Evolutionary conservation across 345 rosid species (phyloP), one percentile per base, ranked within the genome.

Genomic region (Lumnitzera littorea): DNA sequence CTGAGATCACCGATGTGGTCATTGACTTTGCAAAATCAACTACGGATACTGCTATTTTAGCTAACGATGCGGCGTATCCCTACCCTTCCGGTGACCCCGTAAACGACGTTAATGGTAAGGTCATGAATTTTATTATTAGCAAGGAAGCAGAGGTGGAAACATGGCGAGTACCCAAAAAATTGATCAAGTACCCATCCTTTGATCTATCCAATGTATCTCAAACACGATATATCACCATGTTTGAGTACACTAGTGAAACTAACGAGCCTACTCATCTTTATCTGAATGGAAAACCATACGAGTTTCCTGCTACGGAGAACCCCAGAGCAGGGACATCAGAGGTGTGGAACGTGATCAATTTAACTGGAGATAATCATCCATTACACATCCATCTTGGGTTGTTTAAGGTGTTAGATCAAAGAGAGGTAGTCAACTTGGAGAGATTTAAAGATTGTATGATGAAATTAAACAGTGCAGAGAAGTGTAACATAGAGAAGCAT

Each of bases 341-440:
- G 66, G 67, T 88, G 3, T 91, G 98, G 95, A 78, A 88, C 56
- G 85, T 91, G 67, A 86, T 91, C 1, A 88, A 91, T 69, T 65
- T 88, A 29, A 91, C 96, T 58, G 81, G 67, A 11, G 96, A 91
- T 50, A 79, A 84, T 67, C 98, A 86, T 60, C 98, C 98, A 24
- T 17, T 91, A 54, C 98, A 91, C 57, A 82, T 91, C 20, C 98
- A 88, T 66, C 47, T 88, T 48, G 98, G 85, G n/a, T 25, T 80
- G 51, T 84, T 91, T 20, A 64, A 27, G 67, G 95, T 85, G 15
- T 25, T 88, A 60, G 89, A 84, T 41, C 91, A 84, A 53, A 85
- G 70, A 24, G 71, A 71, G 67, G 24, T 91, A 51, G 78, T 76
- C 46, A 51, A 78, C 0, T 6, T 0, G 5, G 80, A 79, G 12